These are phyloP conservation scores for Pseudonectria buxi DNA, from an alignment of 2,329 filamentous ascomycete species.

Conservation along the genomic window DNA sequence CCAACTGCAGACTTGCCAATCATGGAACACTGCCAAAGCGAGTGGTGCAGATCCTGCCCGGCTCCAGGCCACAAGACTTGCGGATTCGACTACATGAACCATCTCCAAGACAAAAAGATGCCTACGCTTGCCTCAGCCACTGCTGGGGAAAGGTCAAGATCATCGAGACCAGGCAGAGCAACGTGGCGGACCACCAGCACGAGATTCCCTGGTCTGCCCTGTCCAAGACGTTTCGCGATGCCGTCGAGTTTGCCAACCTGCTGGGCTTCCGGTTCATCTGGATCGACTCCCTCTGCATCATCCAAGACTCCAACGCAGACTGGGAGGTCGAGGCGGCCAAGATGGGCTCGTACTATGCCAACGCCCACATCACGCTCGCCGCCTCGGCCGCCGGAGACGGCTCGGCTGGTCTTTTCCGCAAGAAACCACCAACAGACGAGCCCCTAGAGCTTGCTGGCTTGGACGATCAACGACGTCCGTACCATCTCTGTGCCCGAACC, in stretches of 20 bases:
- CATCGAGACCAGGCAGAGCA: slow-evolving; percentile 16
- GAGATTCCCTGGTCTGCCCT: slow-evolving; percentile 9
- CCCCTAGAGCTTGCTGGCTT: slow-evolving; percentile 5
- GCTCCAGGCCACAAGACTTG: slow-evolving; percentile 3
- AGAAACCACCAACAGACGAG: neutral
- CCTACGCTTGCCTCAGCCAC: slow-evolving; percentile 15
- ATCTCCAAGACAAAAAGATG: neutral
- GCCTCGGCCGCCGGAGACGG: slow-evolving; percentile 10
- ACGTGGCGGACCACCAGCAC: slow-evolving; percentile 1
- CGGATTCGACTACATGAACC: slow-evolving; percentile 4
- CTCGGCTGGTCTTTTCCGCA: slow-evolving; percentile 5
- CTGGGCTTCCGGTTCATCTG: slow-evolving; percentile 13
- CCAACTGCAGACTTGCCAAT: slow-evolving; percentile 1
- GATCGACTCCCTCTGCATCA: slow-evolving; percentile 17
- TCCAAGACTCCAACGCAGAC: slow-evolving; percentile 12
- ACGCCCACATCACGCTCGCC: slow-evolving; percentile 11
- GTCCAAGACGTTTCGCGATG: slow-evolving; percentile 9
- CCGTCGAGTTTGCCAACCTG: slow-evolving; percentile 4
- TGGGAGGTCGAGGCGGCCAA: slow-evolving; percentile 13
- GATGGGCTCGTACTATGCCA: slow-evolving; percentile 14
- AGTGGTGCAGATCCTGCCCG: slow-evolving; percentile 5
- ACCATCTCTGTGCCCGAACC: slow-evolving; percentile 6
- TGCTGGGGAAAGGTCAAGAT: slow-evolving; percentile 28
- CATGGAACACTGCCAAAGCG: slow-evolving; percentile 3
- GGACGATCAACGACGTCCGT: slow-evolving; percentile 1